Conservation (phyloP, 768 basidiomycete genomes). For the Boletus rufocinnamomeus region DNA sequence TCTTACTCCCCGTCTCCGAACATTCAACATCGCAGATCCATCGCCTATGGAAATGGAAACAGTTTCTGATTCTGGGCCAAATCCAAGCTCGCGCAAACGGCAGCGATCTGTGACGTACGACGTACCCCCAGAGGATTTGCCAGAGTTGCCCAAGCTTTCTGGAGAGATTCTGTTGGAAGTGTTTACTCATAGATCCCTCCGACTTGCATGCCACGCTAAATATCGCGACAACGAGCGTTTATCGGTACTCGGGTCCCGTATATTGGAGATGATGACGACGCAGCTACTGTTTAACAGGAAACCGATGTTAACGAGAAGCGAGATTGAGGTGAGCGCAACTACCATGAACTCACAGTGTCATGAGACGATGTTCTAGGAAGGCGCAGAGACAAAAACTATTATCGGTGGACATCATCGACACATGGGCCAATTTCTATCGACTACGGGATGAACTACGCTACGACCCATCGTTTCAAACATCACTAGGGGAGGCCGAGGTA, state of each 20-base stretch:
- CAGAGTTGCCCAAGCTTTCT: slow-evolving; percentile 50
- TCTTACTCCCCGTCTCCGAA: slow-evolving; percentile 39
- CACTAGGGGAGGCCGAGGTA: slow-evolving; percentile 40
- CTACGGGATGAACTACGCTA: slow-evolving; percentile 38
- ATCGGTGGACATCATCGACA: slow-evolving; percentile 35
- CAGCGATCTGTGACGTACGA: slow-evolving; percentile 37
- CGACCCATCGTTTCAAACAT: slow-evolving; percentile 31
- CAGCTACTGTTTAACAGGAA: slow-evolving; percentile 48
- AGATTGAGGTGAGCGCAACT: slow-evolving; percentile 52
- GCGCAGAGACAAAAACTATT: slow-evolving; percentile 29
- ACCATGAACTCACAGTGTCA: slow-evolving; percentile 14
- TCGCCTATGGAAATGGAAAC: slow-evolving; percentile 36
- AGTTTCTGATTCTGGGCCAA: slow-evolving; percentile 27
- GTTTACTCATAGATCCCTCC: slow-evolving; percentile 68
- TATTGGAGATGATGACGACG: slow-evolving; percentile 50
- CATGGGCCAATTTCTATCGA: slow-evolving; percentile 41
- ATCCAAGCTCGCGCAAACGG: slow-evolving; percentile 39
- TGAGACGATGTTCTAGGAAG: slow-evolving; percentile 31
- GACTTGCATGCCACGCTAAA: slow-evolving; percentile 42
- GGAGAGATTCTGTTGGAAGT: slow-evolving; percentile 64
- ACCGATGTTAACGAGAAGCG: slow-evolving; percentile 49
- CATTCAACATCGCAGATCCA: slow-evolving; percentile 35
- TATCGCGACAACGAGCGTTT: slow-evolving; percentile 61
- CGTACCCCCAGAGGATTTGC: slow-evolving; percentile 34
- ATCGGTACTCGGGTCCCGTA: slow-evolving; percentile 49